Base-by-base conservation (phyloP, 179 eudicot genomes). In the Silene coronaria region DNA sequence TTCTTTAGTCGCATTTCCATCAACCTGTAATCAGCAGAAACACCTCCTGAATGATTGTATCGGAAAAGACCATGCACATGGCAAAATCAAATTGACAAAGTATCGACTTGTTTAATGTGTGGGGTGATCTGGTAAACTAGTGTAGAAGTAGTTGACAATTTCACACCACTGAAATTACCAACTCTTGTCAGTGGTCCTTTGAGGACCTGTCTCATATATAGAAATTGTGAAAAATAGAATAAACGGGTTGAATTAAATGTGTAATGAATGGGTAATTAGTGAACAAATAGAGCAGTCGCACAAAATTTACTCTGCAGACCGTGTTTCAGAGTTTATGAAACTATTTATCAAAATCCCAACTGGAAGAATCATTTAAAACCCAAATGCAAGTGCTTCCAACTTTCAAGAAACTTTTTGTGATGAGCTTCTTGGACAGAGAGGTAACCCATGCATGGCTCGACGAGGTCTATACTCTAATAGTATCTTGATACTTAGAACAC, bases 1-100 rank as follows among this genome's bases (percentile, higher is more conserved):
- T 24, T 88, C 85, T 74, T 88, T 89, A 34, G 82, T 57, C 62
- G 77, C 83, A 80, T 82, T 87, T 77, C 98, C 98, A 78, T 94
- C 86, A 75, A 94, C 78, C 97, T 94, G 90, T 77, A 87, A 32
- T 22, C 4, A 30, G 64, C 51, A 11, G 42, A 67, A 66, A 70
- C 30, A 48, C 0, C 34, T 70, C 60, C 21, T 58, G 42, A 34
- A 45, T 32, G 38, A 70, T 69, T 22, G 12, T 42, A 59, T 14
- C 14, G 13, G 21, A 32, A 1, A 48, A 27, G 8, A 5, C n/a
- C 72, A 32, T 2, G 3, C 13, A 8, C 24, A 14, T 21, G 67
- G 14, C 9, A 27, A 76, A 23, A 16, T 21, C 3, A 9, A 5
- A 51, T 0, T 11, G 2, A 22, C 24, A 46, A 23, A 7, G n/a